Conservation (phyloP, 1,284 basidiomycete genomes). For the Ceratobasidium sp. region DNA sequence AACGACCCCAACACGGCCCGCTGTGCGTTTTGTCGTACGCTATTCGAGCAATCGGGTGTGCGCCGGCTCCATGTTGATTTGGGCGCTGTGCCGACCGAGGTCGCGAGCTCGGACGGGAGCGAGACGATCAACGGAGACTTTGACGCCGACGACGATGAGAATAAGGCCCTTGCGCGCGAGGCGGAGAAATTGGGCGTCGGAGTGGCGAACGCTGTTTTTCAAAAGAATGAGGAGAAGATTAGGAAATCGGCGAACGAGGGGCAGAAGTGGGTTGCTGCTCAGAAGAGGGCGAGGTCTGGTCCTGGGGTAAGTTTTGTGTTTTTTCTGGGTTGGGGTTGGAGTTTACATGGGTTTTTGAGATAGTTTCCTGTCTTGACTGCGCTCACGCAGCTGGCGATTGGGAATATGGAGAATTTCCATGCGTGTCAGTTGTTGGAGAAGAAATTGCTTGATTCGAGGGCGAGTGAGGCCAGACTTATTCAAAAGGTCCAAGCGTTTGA, state of each 20-base stretch:
- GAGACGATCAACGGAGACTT: constrained; percentile 41
- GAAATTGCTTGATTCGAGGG: constrained; percentile 43
- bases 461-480: constrained; percentile 12
- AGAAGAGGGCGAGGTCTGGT: constrained; percentile 13
- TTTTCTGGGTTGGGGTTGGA: neutral
- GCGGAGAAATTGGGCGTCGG: constrained; percentile 20
- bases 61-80: constrained; percentile 41
- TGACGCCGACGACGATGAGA: constrained; percentile 42
- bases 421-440: constrained; percentile 42
- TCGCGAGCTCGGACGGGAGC: constrained; percentile 37
- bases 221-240: constrained; percentile 37
- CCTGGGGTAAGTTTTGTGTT: constrained; percentile 28
- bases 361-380: constrained; percentile 44
- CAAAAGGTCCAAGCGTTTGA: constrained; percentile 26
- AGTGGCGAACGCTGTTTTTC: constrained; percentile 32
- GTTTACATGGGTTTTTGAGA: constrained; percentile 13
- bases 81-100: constrained; percentile 41
- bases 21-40: constrained; percentile 41
- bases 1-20: constrained; percentile 23
- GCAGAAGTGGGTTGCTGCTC: constrained; percentile 26
- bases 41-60: constrained; percentile 42
- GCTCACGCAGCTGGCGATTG: constrained; percentile 37
- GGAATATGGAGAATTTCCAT: constrained; percentile 44
- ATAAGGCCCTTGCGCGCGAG: constrained; percentile 18
- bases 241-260: constrained; percentile 20